Base-by-base conservation (phyloP, 352 stramenopile species). In the Pythium guiyangense region DNA sequence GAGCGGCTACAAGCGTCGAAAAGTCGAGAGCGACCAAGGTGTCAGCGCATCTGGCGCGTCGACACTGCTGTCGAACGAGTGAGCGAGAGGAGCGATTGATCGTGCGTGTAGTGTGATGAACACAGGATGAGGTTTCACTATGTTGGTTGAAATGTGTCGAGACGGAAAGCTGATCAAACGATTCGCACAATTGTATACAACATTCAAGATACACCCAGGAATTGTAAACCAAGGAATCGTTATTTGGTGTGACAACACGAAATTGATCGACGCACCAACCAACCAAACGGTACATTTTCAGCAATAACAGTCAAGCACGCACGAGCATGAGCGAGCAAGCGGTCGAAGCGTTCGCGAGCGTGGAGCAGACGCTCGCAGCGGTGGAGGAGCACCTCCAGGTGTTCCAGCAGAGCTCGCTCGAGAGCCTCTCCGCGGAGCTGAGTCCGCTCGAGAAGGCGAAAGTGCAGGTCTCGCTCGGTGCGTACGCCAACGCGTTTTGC, bases 401-500 rank as follows among this genome's bases (percentile, higher is more conserved):
- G 27, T 80, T 92, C 48, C 76, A 70, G 11, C 59, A 76, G 49
- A 71, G 62, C 4, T 74, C 74, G 4, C 55, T 88, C 46, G 79
- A 90, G 61, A 71, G 81, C 26, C 81, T 88, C 42, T 39, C 80
- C 49, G 67, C 75, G 4, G 69, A 81, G 34, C 68, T 92, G 2
- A 77, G 62, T 56, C 77, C 81, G 18, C 54, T 95, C 27, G 79
- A 93, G 56, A 84, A 86, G 43, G 85, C 85, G 31, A 95, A 94
- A 60, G 73, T 92, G 52, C 78, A 93, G 56, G 85, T 95, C 44
- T 89, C 81, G 18, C 59, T 95, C 4, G 83, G 85, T 95, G 63
- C 54, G 68, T 71, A 5, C 17, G 6, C 18, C 3, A 15, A 26
- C 42, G 0, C 20, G 18, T 25, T 22, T 14, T 47, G 42, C 20